Conservation (phyloP, 176 grass and related monocot genomes). For the Carex kokanica region DNA sequence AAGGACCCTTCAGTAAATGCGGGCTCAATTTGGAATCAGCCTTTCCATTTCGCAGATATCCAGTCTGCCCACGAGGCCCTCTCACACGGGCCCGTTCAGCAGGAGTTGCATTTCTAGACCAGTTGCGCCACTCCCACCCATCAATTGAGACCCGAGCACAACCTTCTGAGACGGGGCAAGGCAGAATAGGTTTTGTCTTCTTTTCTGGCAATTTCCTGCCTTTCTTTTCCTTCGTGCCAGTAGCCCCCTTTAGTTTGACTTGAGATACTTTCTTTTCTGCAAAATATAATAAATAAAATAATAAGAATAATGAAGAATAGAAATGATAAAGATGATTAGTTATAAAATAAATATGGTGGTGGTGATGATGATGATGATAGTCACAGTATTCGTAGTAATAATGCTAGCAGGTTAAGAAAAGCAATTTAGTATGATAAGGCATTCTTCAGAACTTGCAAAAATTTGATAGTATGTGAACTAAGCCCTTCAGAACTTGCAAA, state of each 20-base stretch:
- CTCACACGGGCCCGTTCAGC: constrained; percentile 71
- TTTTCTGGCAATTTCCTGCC: constrained; percentile 31
- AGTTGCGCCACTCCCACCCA: constrained; percentile 91
- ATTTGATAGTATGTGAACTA: not conserved
- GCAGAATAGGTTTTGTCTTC: constrained; percentile 39
- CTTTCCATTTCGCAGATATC: constrained; percentile 40
- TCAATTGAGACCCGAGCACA: constrained; percentile 75
- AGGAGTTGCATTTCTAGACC: constrained; percentile 70
- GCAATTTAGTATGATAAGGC: not conserved
- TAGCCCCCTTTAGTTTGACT: constrained; percentile 42
- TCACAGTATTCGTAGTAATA: not conserved
- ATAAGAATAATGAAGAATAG: constrained; percentile 13
- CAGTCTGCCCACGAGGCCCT: constrained; percentile 45
- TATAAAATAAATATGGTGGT: no score
- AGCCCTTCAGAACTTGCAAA: not conserved
- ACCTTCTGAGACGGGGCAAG: constrained; percentile 72
- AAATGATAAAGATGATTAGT: not conserved
- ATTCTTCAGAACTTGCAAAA: not conserved
- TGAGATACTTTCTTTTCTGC: constrained; percentile 50
- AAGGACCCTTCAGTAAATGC: constrained; percentile 52
- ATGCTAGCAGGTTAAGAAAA: not conserved
- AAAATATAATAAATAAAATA: constrained; percentile 15
- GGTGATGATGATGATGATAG: not conserved
- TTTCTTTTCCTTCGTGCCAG: constrained; percentile 53
- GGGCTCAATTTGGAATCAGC: constrained; percentile 42